These are phyloP conservation scores for Encephalitozoon hellem DNA, from an alignment of 371 early-diverging fungal species.

Conservation along the genomic window DNA sequence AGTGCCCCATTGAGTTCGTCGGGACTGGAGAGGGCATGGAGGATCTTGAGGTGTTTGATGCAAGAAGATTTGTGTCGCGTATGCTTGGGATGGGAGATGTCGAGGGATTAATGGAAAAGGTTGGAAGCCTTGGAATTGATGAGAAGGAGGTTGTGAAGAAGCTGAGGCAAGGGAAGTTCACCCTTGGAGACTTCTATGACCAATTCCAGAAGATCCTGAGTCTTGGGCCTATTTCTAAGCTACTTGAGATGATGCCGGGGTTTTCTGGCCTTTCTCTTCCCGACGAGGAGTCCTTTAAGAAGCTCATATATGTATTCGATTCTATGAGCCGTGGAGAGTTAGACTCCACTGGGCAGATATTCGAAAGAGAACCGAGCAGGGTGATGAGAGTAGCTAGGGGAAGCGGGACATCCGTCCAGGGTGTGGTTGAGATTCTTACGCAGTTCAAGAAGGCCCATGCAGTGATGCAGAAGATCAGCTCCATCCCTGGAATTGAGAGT, in stretches of 20 bases:
- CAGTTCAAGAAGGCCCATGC: constrained; percentile 73
- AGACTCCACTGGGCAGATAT: constrained; percentile 76
- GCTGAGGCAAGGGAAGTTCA: constrained; percentile 69
- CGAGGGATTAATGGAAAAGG: constrained; percentile 77
- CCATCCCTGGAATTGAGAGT: constrained; percentile 47
- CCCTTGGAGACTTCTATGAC: constrained; percentile 90
- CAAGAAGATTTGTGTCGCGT: constrained; percentile 82
- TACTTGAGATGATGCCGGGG: constrained; percentile 94
- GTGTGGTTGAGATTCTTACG: constrained; percentile 72
- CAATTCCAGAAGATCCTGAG: constrained; percentile 82
- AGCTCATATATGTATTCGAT: constrained; percentile 85
- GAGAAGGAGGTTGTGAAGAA: constrained; percentile 82
- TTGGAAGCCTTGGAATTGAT: constrained; percentile 76
- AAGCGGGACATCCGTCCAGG: constrained; percentile 71
- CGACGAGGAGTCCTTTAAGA: constrained; percentile 65
- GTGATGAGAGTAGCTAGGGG: constrained; percentile 79
- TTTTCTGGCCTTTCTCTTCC: constrained; percentile 72
- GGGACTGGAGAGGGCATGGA: constrained; percentile 96
- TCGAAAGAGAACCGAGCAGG: constrained; percentile 69
- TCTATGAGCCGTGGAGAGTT: constrained; percentile 87
- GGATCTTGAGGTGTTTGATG: constrained; percentile 83
- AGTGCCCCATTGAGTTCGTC: constrained; percentile 89
- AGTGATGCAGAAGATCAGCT: constrained; percentile 85
- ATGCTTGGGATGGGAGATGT: constrained; percentile 93
- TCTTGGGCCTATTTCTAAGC: constrained; percentile 82